Conservation (phyloP, 768 basidiomycete genomes). For the Tephrocybe sp. region DNA sequence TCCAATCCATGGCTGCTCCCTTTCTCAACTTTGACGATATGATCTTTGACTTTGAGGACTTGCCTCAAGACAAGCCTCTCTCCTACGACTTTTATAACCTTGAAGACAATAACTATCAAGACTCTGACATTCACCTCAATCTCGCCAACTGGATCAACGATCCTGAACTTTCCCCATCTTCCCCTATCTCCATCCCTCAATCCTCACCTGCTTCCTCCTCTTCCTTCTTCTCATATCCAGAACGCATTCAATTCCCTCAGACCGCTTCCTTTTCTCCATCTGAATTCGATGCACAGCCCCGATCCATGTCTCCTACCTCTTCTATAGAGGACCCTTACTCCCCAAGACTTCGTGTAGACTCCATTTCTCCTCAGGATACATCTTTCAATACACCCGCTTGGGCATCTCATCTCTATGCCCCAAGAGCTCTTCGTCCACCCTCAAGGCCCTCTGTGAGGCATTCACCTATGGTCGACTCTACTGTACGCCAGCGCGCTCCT, state of each 20-base stretch:
- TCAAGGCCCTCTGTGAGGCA: slow-evolving; percentile 46
- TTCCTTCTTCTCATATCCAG: slow-evolving; percentile 48
- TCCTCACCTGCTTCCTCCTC: slow-evolving; percentile 36
- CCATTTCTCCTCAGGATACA: slow-evolving; percentile 62
- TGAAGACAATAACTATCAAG: slow-evolving; percentile 29
- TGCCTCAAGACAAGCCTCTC: slow-evolving; percentile 40
- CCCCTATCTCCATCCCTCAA: slow-evolving; percentile 64
- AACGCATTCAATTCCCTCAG: slow-evolving; percentile 44
- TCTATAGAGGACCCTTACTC: slow-evolving; percentile 44
- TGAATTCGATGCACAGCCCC: slow-evolving; percentile 59
- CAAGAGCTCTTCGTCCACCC: slow-evolving; percentile 43
- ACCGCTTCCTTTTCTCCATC: slow-evolving; percentile 57
- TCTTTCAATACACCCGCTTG: slow-evolving; percentile 58
- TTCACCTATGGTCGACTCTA: slow-evolving; percentile 42
- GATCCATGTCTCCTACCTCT: slow-evolving; percentile 58
- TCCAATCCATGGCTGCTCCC: slow-evolving; percentile 19
- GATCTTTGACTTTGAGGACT: slow-evolving; percentile 62
- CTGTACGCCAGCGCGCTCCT: slow-evolving; percentile 37
- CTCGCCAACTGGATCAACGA: slow-evolving; percentile 66
- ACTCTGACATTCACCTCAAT: slow-evolving; percentile 39
- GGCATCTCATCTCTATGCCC: slow-evolving; percentile 65
- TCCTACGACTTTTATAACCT: slow-evolving; percentile 34
- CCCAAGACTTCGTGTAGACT: slow-evolving; percentile 43
- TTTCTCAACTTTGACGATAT: slow-evolving; percentile 39
- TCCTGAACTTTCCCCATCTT: slow-evolving; percentile 47